phyloP scores from a whole-genome alignment of 2,329 filamentous ascomycete genomes.

The Myriosclerotinia duriaeana region DNA sequence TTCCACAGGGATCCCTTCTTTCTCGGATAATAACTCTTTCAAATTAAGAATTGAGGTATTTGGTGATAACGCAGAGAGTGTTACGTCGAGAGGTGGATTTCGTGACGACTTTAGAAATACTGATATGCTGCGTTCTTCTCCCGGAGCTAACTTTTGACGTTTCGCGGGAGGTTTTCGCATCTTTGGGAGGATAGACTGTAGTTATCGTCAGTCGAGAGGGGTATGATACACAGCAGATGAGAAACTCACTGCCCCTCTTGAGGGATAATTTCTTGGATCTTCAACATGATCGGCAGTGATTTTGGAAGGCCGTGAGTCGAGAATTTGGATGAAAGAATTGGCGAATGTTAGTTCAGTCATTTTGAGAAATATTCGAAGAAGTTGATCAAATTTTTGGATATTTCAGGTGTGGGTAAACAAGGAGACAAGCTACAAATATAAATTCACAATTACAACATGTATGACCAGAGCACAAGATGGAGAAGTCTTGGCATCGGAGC shows the following conservation, averaged over 20 bases:
- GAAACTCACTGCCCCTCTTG: constrained; percentile 68
- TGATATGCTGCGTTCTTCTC: constrained; percentile 53
- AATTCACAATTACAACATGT: neutral
- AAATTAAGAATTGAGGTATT: constrained; percentile 77
- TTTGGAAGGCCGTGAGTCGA: constrained; percentile 78
- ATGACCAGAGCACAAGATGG: neutral
- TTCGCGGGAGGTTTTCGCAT: constrained; percentile 57
- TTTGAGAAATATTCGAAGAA: constrained; percentile 33
- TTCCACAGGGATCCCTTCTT: constrained; percentile 63
- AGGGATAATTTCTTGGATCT: constrained; percentile 75
- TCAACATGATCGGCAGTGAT: constrained; percentile 88
- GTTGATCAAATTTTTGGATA: neutral
- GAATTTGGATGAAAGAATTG: constrained; percentile 74
- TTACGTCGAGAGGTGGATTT: constrained; percentile 68
- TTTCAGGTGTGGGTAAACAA: neutral
- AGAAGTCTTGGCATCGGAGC: constrained; percentile 28
- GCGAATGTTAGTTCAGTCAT: constrained; percentile 88
- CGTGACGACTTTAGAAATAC: constrained; percentile 74
- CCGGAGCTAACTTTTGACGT: constrained; percentile 49
- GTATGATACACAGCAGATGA: neutral
- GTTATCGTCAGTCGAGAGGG: constrained; percentile 21
- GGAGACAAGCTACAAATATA: constrained; percentile 5
- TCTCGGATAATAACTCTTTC: constrained; percentile 65
- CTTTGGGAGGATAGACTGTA: constrained; percentile 70
- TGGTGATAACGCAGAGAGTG: constrained; percentile 60